phyloP scores from a whole-genome alignment of 805 yeast genomes.

The Priceomyces castillae region DNA sequence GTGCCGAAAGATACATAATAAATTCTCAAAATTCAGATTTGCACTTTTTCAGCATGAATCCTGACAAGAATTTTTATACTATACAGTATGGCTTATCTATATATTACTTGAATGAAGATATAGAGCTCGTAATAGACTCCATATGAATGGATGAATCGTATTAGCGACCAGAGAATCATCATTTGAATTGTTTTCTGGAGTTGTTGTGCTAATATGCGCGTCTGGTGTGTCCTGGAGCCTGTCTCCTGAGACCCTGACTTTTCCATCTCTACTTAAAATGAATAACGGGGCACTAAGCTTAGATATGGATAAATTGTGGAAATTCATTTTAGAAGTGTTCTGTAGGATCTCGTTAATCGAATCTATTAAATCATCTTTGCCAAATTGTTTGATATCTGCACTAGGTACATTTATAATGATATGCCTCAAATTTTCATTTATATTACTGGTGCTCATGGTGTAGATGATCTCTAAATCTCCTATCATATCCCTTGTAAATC shows the following conservation, averaged over 20 bases:
- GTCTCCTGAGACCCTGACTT: conserved; percentile 13
- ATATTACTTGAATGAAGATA: conserved; percentile 1
- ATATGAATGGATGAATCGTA: conserved; percentile 10
- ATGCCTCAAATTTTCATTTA: conserved; percentile 17
- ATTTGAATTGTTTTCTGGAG: background rate
- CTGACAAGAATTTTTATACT: background rate
- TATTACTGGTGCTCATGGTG: background rate
- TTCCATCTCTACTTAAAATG: conserved; percentile 23
- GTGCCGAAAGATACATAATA: background rate
- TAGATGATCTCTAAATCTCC: conserved; percentile 11
- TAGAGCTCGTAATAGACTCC: conserved; percentile 13
- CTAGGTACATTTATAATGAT: conserved; percentile 22
- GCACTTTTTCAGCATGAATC: conserved; percentile 3
- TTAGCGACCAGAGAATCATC: background rate
- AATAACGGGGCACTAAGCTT: conserved; percentile 19
- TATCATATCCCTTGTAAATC: background rate
- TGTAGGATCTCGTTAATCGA: conserved; percentile 19
- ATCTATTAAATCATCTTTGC: conserved; percentile 9
- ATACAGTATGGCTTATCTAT: background rate
- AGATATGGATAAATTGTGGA: conserved; percentile 18
- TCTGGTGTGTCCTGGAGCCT: background rate
- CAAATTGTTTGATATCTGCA: conserved; percentile 13
- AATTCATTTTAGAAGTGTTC: conserved; percentile 17
- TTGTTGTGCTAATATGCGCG: background rate
- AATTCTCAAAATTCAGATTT: background rate